Conservation (phyloP, 768 basidiomycete species). For the Boletus eberwhitei region DNA sequence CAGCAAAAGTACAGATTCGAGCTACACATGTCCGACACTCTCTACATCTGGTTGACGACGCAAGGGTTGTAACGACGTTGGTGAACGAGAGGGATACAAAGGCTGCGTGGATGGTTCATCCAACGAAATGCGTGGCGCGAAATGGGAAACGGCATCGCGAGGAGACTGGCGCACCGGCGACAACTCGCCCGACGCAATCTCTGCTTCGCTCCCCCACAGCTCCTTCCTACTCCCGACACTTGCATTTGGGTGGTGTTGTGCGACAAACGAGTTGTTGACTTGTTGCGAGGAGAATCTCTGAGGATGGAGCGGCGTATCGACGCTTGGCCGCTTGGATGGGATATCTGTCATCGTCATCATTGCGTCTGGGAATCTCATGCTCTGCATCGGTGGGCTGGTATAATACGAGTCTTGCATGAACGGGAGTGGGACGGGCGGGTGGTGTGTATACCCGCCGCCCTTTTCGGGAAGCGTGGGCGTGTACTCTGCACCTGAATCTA, state of each 20-base stretch:
- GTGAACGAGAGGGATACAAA: slow-evolving; percentile 4
- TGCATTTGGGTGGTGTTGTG: neutral
- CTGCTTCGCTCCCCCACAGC: slow-evolving; percentile 23
- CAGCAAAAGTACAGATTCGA: slow-evolving; percentile 3
- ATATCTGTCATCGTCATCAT: slow-evolving; percentile 6
- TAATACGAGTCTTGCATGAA: slow-evolving; percentile 15
- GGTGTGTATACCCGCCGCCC: neutral
- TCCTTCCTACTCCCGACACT: slow-evolving; percentile 23
- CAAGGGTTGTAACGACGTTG: slow-evolving; percentile 21
- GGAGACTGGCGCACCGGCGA: slow-evolving; percentile 8
- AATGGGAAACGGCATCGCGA: slow-evolving; percentile 5
- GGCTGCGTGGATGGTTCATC: slow-evolving; percentile 6
- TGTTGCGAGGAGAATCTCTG: slow-evolving; percentile 18
- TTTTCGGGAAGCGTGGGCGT: slow-evolving; percentile 18
- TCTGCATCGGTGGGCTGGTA: neutral
- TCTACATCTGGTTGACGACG: slow-evolving; percentile 22
- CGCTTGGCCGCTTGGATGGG: slow-evolving; percentile 12
- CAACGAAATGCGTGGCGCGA: slow-evolving; percentile 14
- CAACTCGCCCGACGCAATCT: slow-evolving; percentile 1
- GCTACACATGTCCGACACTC: neutral
- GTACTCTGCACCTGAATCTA: slow-evolving; percentile 22
- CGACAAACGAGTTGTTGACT: slow-evolving; percentile 1
- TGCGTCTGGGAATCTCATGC: slow-evolving; percentile 16
- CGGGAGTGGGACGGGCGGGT: slow-evolving; percentile 13
- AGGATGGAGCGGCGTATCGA: slow-evolving; percentile 23